Base-by-base conservation (phyloP, 2,329 filamentous ascomycete genomes). In the Diplodia corticola region DNA sequence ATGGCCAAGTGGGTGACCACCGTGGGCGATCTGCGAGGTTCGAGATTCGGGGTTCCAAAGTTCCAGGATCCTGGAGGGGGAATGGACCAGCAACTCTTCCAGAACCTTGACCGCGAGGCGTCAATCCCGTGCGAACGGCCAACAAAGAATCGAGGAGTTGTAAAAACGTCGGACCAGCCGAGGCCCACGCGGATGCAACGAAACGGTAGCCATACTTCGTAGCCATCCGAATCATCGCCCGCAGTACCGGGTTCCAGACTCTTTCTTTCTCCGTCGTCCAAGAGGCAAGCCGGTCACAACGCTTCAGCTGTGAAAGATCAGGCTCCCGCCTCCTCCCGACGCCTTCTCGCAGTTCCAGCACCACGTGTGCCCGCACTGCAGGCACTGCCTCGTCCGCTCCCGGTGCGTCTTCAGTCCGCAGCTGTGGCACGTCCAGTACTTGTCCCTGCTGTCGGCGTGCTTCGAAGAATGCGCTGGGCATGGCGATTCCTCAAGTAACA, bases 381-480 rank as follows among this genome's bases (percentile, higher is more conserved):
- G 24, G 57, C 57, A 61, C 44, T 33, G 57, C 57, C 44, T 61
- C n/a, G 26, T 61, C 26, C n/a, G 57, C n/a, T 61, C 57, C 17
- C 44, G 40, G 22, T 61, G 57, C 2, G 44, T 61, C n/a, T 28
- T 61, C n/a, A 61, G 33, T 5, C 57, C 57, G n/a, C 57, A 61
- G 44, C 48, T 49, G 26, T 61, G 57, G 10, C 57, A 61, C n/a
- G 57, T 61, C 57, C 57, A 61, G 28, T 61, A 26, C 44, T 61
- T 61, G 40, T 61, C 57, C 12, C 57, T 61, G 57, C 57, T 49
- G 44, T 61, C 57, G 26, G 33, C n/a, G 13, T 61, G 57, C 37
- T 44, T 61, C 22, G 44, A 61, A n/a, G 40, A 44, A 44, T 44
- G n/a, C 44, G 12, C 26, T 10, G 20, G 44, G 40, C 12, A 44